These are phyloP conservation scores for Glaciozyma martinii DNA, from an alignment of 768 basidiomycete genomes.

Conservation along the genomic window DNA sequence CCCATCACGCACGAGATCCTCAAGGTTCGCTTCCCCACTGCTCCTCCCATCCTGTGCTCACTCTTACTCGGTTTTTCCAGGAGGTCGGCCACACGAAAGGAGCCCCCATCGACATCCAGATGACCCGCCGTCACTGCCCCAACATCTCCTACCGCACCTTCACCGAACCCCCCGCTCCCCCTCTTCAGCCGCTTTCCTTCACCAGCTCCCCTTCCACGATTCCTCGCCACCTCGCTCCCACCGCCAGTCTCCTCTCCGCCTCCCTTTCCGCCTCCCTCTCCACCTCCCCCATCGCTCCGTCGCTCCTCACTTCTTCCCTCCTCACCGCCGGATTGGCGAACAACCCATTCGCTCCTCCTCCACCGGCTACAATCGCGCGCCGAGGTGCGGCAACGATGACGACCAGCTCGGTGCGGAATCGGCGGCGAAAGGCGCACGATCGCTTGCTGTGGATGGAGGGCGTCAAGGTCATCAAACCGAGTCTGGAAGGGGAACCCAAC, in stretches of 20 bases:
- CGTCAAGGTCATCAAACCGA: constrained; percentile 27
- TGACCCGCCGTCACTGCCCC: constrained; percentile 38
- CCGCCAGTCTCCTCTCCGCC: constrained; percentile 13
- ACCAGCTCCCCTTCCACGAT: not conserved
- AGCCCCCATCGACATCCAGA: constrained; percentile 38
- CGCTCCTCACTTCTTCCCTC: constrained; percentile 21
- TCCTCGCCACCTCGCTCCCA: constrained; percentile 6
- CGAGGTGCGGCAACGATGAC: constrained; percentile 19
- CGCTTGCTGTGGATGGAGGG: constrained; percentile 35
- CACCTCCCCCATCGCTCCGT: not conserved
- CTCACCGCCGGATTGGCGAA: constrained; percentile 5
- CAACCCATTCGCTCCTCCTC: not conserved
- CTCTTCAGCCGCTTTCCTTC: constrained; percentile 7
- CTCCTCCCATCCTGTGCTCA: too few species aligned
- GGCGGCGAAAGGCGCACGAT: constrained; percentile 19
- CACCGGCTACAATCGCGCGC: not conserved
- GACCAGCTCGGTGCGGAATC: constrained; percentile 11
- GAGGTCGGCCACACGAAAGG: constrained; percentile 41
- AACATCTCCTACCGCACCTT: constrained; percentile 38
- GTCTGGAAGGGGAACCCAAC: not conserved
- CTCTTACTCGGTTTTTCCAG: not conserved
- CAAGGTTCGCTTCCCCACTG: too few species aligned
- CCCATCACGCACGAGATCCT: too few species aligned
- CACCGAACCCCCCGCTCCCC: constrained; percentile 16
- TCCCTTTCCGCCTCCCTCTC: constrained; percentile 4